Percentiles rank a stretch among this genome's conserved stretches.
phyloP scores from a whole-genome alignment of 2,329 filamentous ascomycete species.

The Calonectria hongkongensis region DNA sequence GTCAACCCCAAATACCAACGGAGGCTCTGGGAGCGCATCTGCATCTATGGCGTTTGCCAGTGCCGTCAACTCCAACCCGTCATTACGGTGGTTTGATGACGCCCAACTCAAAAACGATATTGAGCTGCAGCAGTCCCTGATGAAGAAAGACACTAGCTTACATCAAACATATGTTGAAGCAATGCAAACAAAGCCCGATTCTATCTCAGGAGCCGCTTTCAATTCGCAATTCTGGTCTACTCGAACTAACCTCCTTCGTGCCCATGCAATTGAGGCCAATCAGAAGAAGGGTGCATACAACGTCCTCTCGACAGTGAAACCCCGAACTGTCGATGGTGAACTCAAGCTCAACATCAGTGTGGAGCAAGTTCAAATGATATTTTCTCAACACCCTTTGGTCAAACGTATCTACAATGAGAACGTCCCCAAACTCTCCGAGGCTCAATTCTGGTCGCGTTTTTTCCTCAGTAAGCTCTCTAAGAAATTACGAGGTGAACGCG shows the following conservation, averaged over 20 bases:
- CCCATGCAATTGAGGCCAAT: constrained; percentile 90
- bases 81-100: constrained; percentile 87
- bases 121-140: constrained; percentile 89
- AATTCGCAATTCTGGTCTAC: constrained; percentile 97
- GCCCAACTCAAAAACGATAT: constrained; percentile 84
- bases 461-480: constrained; percentile 94
- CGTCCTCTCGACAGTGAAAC: constrained; percentile 92
- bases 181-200: constrained; percentile 86
- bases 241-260: constrained; percentile 87
- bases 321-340: constrained; percentile 69
- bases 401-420: constrained; percentile 95
- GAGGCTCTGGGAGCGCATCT: constrained; percentile 68
- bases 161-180: constrained; percentile 92
- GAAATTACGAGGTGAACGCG: constrained; percentile 91
- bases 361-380: constrained; percentile 94
- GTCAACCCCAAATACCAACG: constrained; percentile 55
- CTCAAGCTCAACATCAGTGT: constrained; percentile 89
- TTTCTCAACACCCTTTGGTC: constrained; percentile 93
- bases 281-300: constrained; percentile 95
- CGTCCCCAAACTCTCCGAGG: constrained; percentile 86
- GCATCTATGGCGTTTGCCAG: constrained; percentile 87
- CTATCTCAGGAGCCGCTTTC: constrained; percentile 87
- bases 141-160: constrained; percentile 85
- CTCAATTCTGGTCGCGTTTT: constrained; percentile 94
- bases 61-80: constrained; percentile 74